phyloP scores from a whole-genome alignment of 139 green algal species.

The Ettlia oleoabundans region DNA sequence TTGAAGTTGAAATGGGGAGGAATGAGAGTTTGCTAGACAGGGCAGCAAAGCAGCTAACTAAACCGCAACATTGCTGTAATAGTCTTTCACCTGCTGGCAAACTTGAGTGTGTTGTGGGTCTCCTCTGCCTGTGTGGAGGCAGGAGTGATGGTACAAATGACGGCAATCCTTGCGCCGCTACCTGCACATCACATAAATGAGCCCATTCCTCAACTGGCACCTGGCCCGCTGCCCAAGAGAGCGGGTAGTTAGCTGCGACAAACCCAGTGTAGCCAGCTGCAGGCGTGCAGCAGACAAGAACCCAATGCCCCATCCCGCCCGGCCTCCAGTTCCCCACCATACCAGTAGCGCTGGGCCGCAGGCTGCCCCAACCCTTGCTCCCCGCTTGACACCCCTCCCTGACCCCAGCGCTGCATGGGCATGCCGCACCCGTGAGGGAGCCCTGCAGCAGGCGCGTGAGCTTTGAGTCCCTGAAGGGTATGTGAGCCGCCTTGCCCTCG shows the following conservation, averaged over 20 bases:
- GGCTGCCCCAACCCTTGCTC: not conserved
- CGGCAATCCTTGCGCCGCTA: slow-evolving; percentile 71
- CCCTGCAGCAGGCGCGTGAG: slow-evolving; percentile 84
- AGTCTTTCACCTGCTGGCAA: slow-evolving; percentile 81
- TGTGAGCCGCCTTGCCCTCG: slow-evolving; percentile 69
- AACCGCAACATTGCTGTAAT: no score
- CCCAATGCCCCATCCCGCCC: no score
- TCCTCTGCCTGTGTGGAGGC: slow-evolving; percentile 86
- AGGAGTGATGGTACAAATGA: slow-evolving; percentile 94
- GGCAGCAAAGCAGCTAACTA: no score
- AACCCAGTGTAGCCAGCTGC: no score
- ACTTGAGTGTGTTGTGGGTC: slow-evolving; percentile 99
- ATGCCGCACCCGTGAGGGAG: slow-evolving; percentile 26
- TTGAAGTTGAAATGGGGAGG: not conserved
- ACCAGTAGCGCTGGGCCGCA: no score
- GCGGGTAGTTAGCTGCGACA: no score
- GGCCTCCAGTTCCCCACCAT: no score
- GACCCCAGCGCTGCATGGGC: slow-evolving; percentile 17
- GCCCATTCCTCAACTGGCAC: not conserved
- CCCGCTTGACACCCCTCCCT: not conserved
- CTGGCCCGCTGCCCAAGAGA: no score
- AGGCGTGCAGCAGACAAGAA: no score
- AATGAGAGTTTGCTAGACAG: no score
- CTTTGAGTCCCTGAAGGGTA: slow-evolving; percentile 92
- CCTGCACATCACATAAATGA: slow-evolving; percentile 59